Conservation (phyloP, 202 grass and related monocot species). For the Setaria italica region DNA sequence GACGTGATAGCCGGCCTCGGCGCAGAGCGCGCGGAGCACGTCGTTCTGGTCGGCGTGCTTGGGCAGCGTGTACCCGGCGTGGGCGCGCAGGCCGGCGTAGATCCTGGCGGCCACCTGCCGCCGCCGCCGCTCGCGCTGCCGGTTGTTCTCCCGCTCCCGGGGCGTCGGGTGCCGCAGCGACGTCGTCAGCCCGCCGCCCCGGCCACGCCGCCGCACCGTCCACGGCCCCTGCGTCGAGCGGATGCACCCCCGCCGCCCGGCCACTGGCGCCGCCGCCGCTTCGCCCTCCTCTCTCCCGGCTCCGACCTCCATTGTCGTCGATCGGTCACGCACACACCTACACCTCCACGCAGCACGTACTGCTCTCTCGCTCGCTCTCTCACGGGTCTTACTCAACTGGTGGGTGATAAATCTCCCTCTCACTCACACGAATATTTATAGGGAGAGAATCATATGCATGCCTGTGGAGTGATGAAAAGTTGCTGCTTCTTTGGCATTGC, state of each 20-base stretch:
- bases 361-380: background rate
- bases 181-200: conserved; percentile 58
- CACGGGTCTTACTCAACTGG: background rate
- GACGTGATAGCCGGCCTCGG: conserved; percentile 82
- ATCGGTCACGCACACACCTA: background rate
- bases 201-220: conserved; percentile 64
- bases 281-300: conserved; percentile 46
- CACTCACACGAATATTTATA: conserved; percentile 44
- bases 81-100: conserved; percentile 75
- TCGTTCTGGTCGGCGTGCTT: conserved; percentile 98
- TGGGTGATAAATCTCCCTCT: too few species aligned
- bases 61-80: conserved; percentile 72
- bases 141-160: conserved; percentile 88
- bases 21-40: conserved; percentile 82
- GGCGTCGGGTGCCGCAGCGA: conserved; percentile 74
- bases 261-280: background rate
- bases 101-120: conserved; percentile 75
- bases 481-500: conserved; percentile 30
- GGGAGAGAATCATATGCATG: background rate
- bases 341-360: conserved; percentile 24
- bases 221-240: conserved; percentile 73
- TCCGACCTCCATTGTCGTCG: conserved; percentile 29
- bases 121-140: conserved; percentile 71
- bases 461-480: background rate
- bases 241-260: conserved; percentile 69